These are phyloP conservation scores for Leccinum broughii DNA, from an alignment of 768 basidiomycete genomes.

Conservation along the genomic window DNA sequence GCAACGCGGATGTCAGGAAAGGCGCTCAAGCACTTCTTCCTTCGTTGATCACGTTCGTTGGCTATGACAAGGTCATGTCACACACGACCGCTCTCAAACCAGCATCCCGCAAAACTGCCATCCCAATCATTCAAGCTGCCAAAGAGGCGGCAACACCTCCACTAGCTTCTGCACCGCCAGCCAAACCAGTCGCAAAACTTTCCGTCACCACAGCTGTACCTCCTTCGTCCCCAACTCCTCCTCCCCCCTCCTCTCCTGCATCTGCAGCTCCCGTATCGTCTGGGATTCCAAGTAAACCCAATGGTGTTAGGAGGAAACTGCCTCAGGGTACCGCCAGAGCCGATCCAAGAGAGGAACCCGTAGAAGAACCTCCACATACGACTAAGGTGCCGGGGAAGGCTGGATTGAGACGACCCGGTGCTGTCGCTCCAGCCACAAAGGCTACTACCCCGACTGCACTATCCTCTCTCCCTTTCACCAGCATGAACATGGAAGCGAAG, in stretches of 20 bases:
- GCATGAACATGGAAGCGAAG: constrained; percentile 46
- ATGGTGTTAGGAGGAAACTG: constrained; percentile 70
- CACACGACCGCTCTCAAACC: constrained; percentile 88
- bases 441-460: constrained; percentile 34
- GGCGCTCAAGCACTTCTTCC: constrained; percentile 83
- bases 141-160: constrained; percentile 44
- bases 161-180: constrained; percentile 31
- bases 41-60: constrained; percentile 66
- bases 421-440: constrained; percentile 32
- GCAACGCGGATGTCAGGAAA: constrained; percentile 89
- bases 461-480: constrained; percentile 36
- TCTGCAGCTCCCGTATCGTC: constrained; percentile 34
- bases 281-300: constrained; percentile 43
- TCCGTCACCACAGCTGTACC: constrained; percentile 21
- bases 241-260: constrained; percentile 51
- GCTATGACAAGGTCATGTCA: constrained; percentile 84
- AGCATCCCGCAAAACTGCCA: constrained; percentile 80
- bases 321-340: constrained; percentile 58
- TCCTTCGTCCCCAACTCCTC: constrained; percentile 37
- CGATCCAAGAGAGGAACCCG: constrained; percentile 41
- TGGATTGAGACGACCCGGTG: constrained; percentile 48
- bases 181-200: constrained; percentile 32
- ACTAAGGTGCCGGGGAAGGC: constrained; percentile 38
- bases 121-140: constrained; percentile 88
- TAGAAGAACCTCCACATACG: constrained; percentile 35